These are phyloP conservation scores for Cladosporium sp. DNA, from an alignment of 2,329 filamentous ascomycete species.

Conservation along the genomic window DNA sequence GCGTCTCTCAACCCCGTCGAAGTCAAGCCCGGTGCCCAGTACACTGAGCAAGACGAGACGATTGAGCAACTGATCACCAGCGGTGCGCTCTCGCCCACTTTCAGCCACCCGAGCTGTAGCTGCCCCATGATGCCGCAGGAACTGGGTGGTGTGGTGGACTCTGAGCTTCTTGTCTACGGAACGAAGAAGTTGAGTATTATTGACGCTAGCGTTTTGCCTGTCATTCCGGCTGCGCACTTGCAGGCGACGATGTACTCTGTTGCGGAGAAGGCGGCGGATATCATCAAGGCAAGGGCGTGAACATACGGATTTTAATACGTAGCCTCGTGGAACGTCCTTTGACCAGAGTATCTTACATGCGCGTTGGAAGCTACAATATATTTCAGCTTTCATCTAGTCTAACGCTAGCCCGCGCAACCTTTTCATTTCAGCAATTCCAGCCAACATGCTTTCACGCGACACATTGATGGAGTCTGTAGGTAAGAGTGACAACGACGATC, in stretches of 20 bases:
- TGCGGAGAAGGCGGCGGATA: slow-evolving; percentile 41
- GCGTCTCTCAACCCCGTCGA: slow-evolving; percentile 18
- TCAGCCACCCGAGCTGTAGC: slow-evolving; percentile 26
- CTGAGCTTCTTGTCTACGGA: slow-evolving; percentile 38
- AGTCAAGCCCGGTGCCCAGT: slow-evolving; percentile 16
- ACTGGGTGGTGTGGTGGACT: slow-evolving; percentile 37
- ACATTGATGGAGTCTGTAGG: no score
- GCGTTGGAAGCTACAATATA: no score
- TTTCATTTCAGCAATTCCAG: no score
- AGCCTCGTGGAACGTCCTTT: no score
- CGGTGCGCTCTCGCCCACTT: slow-evolving; percentile 24
- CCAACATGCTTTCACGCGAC: no score
- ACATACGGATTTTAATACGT: no score
- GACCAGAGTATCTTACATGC: no score
- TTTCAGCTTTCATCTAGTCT: no score
- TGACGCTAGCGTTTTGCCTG: slow-evolving; percentile 36
- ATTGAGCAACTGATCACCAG: slow-evolving; percentile 18
- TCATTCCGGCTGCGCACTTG: slow-evolving; percentile 27
- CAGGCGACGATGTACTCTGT: slow-evolving; percentile 32
- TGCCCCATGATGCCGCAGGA: slow-evolving; percentile 26
- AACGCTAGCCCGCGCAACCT: no score
- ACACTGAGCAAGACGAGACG: slow-evolving; percentile 16
- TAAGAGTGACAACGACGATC: no score
- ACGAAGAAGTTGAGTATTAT: slow-evolving; percentile 38
- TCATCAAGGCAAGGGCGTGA: slow-evolving; percentile 1